Conservation (phyloP, 768 basidiomycete genomes). For the Podaxis sp. region DNA sequence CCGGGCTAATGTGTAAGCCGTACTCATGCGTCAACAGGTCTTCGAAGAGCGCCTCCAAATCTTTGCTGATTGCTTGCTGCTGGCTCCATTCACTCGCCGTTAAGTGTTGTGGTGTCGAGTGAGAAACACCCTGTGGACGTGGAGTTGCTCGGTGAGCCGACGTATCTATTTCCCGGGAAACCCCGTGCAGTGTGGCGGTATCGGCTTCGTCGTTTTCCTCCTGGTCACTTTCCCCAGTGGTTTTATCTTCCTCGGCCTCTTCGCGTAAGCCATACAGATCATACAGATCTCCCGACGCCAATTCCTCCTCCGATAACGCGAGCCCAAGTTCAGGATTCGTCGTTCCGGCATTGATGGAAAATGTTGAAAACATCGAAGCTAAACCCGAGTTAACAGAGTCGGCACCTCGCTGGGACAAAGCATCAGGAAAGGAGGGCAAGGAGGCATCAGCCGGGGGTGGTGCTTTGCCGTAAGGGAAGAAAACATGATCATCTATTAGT, state of each 20-base stretch:
- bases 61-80: conserved; percentile 38
- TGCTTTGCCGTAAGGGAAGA: conserved; percentile 54
- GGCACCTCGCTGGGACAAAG: background rate
- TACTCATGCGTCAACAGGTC: conserved; percentile 59
- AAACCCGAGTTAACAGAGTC: conserved; percentile 20
- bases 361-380: conserved; percentile 27
- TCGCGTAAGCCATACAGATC: conserved; percentile 26
- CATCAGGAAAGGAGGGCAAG: background rate
- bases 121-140: background rate
- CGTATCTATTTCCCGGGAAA: background rate
- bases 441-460: conserved; percentile 16
- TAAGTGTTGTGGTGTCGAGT: conserved; percentile 10
- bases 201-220: conserved; percentile 29
- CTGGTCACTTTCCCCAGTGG: conserved; percentile 26
- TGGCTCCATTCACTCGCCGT: conserved; percentile 38
- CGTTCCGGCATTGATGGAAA: conserved; percentile 23
- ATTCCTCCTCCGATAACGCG: conserved; percentile 23
- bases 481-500: conserved; percentile 65
- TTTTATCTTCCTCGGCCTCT: conserved; percentile 30
- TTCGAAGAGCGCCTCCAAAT: conserved; percentile 58
- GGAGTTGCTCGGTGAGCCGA: conserved; percentile 7
- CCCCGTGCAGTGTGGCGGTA: conserved; percentile 23
- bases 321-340: conserved; percentile 25
- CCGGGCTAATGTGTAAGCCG: conserved; percentile 49
- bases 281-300: conserved; percentile 23